phyloP scores from a whole-genome alignment of 192 early-diverging fungal genomes.

The Lunasporangiospora selenospora region DNA sequence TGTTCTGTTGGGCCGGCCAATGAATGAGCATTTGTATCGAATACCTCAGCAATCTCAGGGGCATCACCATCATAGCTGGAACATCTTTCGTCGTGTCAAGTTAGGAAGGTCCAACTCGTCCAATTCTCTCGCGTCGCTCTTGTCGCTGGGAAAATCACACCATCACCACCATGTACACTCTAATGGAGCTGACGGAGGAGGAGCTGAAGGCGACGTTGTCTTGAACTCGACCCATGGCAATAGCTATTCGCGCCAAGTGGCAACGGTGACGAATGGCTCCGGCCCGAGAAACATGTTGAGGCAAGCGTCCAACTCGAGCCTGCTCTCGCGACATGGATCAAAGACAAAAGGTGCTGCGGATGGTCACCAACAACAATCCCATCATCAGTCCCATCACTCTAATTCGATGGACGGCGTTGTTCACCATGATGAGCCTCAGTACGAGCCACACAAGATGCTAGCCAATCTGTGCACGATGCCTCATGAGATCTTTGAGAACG shows the following conservation, averaged over 20 bases:
- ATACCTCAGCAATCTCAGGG: constrained; percentile 27
- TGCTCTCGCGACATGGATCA: not conserved
- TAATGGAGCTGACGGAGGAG: constrained; percentile 34
- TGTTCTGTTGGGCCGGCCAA: constrained; percentile 41
- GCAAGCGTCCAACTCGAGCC: constrained; percentile 23
- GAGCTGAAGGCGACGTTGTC: constrained; percentile 20
- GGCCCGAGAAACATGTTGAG: too few relatives aligned
- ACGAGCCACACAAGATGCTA: constrained; percentile 37
- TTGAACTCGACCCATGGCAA: constrained; percentile 29
- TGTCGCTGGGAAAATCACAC: constrained; percentile 22
- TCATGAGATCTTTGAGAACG: constrained; percentile 47
- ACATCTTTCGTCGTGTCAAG: constrained; percentile 31
- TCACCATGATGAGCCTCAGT: too few relatives aligned
- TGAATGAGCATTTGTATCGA: constrained; percentile 25
- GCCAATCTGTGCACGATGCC: constrained; percentile 43
- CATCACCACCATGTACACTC: constrained; percentile 10
- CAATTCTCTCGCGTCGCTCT: constrained; percentile 30
- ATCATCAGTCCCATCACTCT: too few relatives aligned
- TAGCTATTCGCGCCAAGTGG: constrained; percentile 13
- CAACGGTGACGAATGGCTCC: not conserved
- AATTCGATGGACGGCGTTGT: too few relatives aligned
- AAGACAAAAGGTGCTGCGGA: not conserved
- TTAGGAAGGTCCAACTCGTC: constrained; percentile 34
- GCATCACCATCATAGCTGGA: constrained; percentile 34
- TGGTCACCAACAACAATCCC: too few relatives aligned